A percentile compares a stretch with the other conserved stretches of the same genome.
Conservation (phyloP, 1,139 yeast genomes). For the Kazachstania sp. region DNA sequence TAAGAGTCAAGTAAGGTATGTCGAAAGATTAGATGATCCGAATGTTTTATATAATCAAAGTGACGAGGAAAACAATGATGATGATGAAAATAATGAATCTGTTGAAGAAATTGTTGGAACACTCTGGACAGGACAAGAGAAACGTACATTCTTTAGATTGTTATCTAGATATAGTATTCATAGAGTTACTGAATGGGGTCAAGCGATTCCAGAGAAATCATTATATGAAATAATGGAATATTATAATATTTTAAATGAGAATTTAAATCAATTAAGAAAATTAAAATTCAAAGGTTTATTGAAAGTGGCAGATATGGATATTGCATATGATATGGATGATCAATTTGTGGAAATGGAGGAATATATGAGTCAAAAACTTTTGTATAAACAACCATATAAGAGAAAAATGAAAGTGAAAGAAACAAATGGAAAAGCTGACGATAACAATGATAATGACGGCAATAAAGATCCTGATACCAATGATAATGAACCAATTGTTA, state of each 20-base stretch:
- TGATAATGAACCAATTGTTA: too few relatives aligned
- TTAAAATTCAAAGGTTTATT: conserved; percentile 15
- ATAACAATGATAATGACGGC: neutral
- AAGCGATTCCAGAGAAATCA: conserved; percentile 17
- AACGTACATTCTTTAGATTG: conserved; percentile 24
- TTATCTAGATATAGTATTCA: conserved; percentile 27
- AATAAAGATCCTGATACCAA: too few relatives aligned
- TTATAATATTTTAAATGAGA: conserved; percentile 19
- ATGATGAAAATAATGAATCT: neutral
- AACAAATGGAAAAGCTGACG: neutral
- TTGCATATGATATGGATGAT: conserved; percentile 31
- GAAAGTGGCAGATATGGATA: conserved; percentile 20
- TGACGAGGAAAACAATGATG: too few relatives aligned
- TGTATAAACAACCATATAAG: neutral
- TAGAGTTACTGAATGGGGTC: conserved; percentile 25
- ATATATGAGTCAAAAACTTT: conserved; percentile 11
- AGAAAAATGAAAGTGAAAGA: neutral
- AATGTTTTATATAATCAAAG: neutral
- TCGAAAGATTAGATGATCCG: conserved; percentile 6
- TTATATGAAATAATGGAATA: conserved; percentile 25
- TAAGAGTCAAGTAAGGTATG: conserved; percentile 13
- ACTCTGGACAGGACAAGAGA: conserved; percentile 25
- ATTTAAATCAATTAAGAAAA: conserved; percentile 14
- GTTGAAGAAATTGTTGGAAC: conserved; percentile 11
- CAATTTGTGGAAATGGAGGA: conserved; percentile 24